Evolutionary conservation across 768 basidiomycete genomes (phyloP).

Genomic region (Hygrophoropsis aurantiaca): DNA sequence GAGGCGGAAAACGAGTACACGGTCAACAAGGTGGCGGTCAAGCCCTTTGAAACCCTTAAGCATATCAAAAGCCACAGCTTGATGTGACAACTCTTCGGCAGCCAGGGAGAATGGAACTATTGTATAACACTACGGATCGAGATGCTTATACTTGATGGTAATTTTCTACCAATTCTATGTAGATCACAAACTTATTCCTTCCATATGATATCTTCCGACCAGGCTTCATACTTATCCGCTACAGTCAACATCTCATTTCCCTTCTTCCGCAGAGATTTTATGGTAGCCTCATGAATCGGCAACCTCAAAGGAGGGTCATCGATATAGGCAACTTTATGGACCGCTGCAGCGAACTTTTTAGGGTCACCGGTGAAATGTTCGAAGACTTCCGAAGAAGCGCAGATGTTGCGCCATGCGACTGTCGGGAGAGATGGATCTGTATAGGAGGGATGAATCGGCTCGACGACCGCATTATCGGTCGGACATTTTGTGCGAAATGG

Average conservation of each 20-base stretch:
- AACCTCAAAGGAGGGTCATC: constrained; percentile 16
- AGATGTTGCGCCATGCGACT: not conserved
- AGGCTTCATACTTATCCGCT: no score
- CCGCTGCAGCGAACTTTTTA: constrained; percentile 12
- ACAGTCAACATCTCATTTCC: not conserved
- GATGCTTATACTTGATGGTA: no score
- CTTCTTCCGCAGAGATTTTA: not conserved
- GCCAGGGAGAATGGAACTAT: no score
- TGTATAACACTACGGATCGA: no score
- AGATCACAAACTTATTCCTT: no score
- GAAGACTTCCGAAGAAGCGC: not conserved
- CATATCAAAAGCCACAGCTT: no score
- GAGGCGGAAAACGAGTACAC: no score
- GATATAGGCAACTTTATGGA: constrained; percentile 7
- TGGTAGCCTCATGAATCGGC: constrained; percentile 6
- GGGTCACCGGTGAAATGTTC: constrained; percentile 11
- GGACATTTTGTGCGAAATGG: constrained; percentile 6
- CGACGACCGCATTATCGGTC: not conserved
- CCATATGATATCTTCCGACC: no score
- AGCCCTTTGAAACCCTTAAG: no score
- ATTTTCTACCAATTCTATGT: no score
- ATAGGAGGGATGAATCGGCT: constrained; percentile 14
- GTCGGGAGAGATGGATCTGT: constrained; percentile 5
- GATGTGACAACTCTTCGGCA: no score
- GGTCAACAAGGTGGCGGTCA: no score